Conservation (phyloP, 495 filamentous ascomycete genomes). For the Neurospora sp. region DNA sequence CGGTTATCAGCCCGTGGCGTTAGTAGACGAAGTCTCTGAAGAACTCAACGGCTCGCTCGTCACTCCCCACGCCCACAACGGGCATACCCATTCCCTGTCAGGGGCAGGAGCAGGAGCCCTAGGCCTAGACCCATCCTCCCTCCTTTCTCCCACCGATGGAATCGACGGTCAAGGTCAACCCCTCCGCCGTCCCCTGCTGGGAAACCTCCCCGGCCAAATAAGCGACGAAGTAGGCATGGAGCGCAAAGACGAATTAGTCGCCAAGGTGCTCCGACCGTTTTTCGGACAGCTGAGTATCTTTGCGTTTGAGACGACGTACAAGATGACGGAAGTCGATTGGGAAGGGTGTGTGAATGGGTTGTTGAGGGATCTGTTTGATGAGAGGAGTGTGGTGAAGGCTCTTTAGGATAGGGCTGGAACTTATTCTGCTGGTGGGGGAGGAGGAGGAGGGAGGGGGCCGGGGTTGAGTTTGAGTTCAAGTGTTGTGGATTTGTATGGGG, state of each 20-base stretch:
- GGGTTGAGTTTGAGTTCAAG: background rate
- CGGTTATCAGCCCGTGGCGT: slow-evolving; percentile 60
- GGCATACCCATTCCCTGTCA: background rate
- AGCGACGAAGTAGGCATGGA: slow-evolving; percentile 37
- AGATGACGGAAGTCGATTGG: slow-evolving; percentile 62
- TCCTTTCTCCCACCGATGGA: background rate
- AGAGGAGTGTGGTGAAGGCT: slow-evolving; percentile 51
- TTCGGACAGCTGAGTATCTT: slow-evolving; percentile 84
- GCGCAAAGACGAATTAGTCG: slow-evolving; percentile 60
- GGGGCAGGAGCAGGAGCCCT: background rate
- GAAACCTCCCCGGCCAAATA: slow-evolving; percentile 30
- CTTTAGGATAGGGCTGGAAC: slow-evolving; percentile 17
- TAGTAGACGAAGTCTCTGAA: slow-evolving; percentile 80
- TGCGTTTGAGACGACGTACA: slow-evolving; percentile 85
- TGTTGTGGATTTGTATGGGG: background rate
- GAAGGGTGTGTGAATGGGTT: slow-evolving; percentile 57
- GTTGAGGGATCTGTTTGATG: slow-evolving; percentile 76
- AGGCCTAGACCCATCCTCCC: background rate
- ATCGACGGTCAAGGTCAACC: background rate
- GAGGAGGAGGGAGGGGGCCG: background rate
- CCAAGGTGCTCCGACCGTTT: slow-evolving; percentile 74
- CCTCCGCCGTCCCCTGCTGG: slow-evolving; percentile 37
- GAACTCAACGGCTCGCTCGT: slow-evolving; percentile 42
- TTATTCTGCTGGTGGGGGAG: background rate
- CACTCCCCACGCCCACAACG: background rate